Percentiles rank a stretch among this genome's conserved stretches.
Conservation (phyloP, 352 stramenopile species). For the Pythium monospermum region DNA sequence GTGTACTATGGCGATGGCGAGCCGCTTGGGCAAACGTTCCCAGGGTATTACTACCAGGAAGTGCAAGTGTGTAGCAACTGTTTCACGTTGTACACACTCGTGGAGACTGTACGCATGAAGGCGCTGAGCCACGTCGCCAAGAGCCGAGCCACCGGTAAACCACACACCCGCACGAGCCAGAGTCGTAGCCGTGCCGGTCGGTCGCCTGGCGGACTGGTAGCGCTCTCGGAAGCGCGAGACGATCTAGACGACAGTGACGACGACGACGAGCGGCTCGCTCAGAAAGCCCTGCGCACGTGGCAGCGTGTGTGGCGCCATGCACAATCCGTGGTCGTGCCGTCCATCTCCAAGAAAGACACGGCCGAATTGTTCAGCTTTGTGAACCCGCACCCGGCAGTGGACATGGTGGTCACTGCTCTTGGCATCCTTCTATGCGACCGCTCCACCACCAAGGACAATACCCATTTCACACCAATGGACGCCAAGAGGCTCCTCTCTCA, state of each 20-base stretch:
- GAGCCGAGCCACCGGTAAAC: conserved; percentile 1
- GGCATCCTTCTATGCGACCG: conserved; percentile 47
- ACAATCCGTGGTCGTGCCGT: background rate
- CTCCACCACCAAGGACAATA: no score
- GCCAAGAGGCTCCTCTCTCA: conserved; percentile 57
- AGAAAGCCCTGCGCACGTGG: conserved; percentile 25
- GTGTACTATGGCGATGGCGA: conserved; percentile 74
- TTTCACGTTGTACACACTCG: conserved; percentile 74
- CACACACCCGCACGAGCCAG: background rate
- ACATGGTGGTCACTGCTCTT: conserved; percentile 67
- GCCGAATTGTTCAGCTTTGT: conserved; percentile 81
- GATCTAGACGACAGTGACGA: background rate
- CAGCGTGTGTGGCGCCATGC: conserved; percentile 35
- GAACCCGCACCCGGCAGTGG: conserved; percentile 67
- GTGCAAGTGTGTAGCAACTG: conserved; percentile 74
- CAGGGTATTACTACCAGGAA: conserved; percentile 81
- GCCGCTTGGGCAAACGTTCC: conserved; percentile 64
- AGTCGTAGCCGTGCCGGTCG: background rate
- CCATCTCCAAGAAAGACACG: conserved; percentile 58
- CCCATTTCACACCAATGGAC: conserved; percentile 30
- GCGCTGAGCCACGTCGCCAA: conserved; percentile 38
- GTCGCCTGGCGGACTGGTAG: background rate
- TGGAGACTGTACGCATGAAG: conserved; percentile 73
- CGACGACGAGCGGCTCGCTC: background rate
- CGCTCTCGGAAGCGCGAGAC: conserved; percentile 10